A percentile compares a stretch with the other conserved stretches of the same genome.
phyloP scores from a whole-genome alignment of 2,329 filamentous ascomycete species.

The Trichophaea hybrida region DNA sequence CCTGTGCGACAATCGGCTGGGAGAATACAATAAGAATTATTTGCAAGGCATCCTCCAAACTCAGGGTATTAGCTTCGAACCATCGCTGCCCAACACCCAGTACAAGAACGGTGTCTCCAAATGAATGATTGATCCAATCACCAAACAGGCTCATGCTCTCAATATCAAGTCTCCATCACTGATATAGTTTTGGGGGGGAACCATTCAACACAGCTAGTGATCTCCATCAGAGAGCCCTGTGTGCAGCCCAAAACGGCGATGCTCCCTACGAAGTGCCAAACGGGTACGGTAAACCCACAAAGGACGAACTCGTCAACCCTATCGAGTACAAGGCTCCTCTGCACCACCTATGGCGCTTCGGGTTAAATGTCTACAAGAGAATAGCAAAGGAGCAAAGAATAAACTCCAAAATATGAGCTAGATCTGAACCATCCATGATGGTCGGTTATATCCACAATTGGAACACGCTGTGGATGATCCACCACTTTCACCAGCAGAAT shows the following conservation, averaged over 20 bases:
- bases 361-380: not conserved
- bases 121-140: conserved; percentile 5
- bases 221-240: not conserved
- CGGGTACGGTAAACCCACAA: not conserved
- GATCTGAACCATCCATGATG: not conserved
- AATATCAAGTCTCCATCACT: not conserved
- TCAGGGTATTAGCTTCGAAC: not conserved
- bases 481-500: not conserved
- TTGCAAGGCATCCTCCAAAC: not conserved
- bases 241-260: not conserved
- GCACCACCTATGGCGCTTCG: not conserved
- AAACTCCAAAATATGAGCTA: not conserved
- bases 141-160: not conserved
- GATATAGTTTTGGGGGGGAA: conserved; percentile 4
- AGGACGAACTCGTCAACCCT: too few species aligned
- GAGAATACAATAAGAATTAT: not conserved
- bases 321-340: too few species aligned
- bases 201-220: not conserved
- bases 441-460: not conserved
- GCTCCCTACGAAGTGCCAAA: not conserved
- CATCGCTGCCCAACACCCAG: conserved; percentile 1
- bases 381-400: not conserved
- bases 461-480: not conserved
- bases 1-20: not conserved
- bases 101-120: conserved; percentile 8